phyloP scores from a whole-genome alignment of 2,329 filamentous ascomycete species.

The Phialemonium atrogriseum region DNA sequence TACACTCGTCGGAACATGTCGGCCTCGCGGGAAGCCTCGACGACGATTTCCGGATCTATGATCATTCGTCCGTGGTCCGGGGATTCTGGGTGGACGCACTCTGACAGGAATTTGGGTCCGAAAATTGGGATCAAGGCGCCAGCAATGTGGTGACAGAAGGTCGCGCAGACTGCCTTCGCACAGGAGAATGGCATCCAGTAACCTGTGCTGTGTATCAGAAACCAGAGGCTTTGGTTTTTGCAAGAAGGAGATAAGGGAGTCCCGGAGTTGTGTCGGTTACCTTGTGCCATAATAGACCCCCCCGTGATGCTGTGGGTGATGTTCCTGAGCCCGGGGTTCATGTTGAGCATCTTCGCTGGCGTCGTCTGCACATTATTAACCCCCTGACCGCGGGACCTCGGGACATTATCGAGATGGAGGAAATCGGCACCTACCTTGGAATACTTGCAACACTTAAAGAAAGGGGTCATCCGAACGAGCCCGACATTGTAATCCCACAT shows the following conservation, averaged over 20 bases:
- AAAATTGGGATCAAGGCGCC: constrained; percentile 86
- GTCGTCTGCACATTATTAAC: constrained; percentile 67
- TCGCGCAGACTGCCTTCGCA: constrained; percentile 78
- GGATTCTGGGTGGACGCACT: constrained; percentile 59
- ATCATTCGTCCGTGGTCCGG: constrained; percentile 59
- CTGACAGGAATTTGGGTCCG: constrained; percentile 66
- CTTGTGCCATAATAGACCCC: constrained; percentile 82
- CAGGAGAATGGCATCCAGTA: constrained; percentile 95
- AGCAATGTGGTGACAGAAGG: constrained; percentile 80
- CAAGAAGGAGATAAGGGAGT: constrained; percentile 4
- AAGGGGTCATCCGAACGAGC: constrained; percentile 84
- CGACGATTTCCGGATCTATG: constrained; percentile 50
- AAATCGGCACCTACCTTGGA: constrained; percentile 66
- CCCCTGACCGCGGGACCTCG: too few relatives aligned
- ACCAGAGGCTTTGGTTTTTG: constrained; percentile 8
- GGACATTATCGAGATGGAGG: too few relatives aligned
- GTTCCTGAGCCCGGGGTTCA: constrained; percentile 76
- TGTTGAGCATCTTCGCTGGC: constrained; percentile 71
- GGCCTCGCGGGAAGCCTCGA: constrained; percentile 41
- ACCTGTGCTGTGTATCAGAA: constrained; percentile 46
- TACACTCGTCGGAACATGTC: constrained; percentile 29
- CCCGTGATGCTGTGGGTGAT: constrained; percentile 93
- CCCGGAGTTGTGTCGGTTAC: too few relatives aligned
- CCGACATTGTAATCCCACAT: constrained; percentile 98
- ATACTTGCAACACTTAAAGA: constrained; percentile 87